These are phyloP conservation scores for Aspergillus incahuasiensis DNA, from an alignment of 495 filamentous ascomycete species.

Conservation along the genomic window DNA sequence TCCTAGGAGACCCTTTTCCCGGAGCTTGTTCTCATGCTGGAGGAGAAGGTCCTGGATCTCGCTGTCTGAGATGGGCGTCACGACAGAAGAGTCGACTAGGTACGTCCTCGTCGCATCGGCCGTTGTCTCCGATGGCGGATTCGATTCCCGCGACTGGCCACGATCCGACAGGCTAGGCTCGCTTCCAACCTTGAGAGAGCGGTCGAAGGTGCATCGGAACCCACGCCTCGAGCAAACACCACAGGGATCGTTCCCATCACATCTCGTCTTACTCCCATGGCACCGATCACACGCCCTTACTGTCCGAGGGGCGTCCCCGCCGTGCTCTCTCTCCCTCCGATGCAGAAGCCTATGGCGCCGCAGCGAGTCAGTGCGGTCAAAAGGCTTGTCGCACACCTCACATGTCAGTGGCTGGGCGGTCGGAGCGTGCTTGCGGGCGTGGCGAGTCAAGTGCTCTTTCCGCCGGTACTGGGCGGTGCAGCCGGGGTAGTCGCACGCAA, in stretches of 20 bases:
- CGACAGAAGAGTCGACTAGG: neutral
- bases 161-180: no score
- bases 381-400: neutral
- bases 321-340: neutral
- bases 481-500: neutral
- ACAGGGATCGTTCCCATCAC: neutral
- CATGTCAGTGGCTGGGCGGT: neutral
- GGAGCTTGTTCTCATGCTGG: neutral
- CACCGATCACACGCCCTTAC: neutral
- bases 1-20: neutral
- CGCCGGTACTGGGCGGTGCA: conserved; percentile 1
- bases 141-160: no score
- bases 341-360: neutral
- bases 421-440: neutral
- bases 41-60: neutral
- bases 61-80: neutral
- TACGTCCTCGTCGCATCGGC: no score
- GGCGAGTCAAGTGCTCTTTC: neutral
- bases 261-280: neutral
- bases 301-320: neutral
- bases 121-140: neutral
- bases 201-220: neutral
- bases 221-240: neutral
- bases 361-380: neutral
- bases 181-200: neutral